Conservation (phyloP, 176 grass and related monocot species). For the Themeda triandra region DNA sequence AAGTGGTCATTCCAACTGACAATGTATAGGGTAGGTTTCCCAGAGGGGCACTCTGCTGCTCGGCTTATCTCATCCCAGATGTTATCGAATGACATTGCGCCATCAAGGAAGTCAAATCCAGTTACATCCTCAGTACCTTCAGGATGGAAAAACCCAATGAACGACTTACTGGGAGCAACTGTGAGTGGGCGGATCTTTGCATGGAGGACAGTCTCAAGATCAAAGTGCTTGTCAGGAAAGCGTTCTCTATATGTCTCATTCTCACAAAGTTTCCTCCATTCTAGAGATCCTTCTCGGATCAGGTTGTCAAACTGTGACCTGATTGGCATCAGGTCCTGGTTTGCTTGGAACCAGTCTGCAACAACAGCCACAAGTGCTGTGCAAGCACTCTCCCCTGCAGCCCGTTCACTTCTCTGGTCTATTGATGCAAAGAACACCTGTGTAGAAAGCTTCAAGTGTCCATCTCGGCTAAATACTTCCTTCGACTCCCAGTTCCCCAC, state of each 20-base stretch:
- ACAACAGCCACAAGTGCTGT: conserved; percentile 86
- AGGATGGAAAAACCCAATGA: conserved; percentile 93
- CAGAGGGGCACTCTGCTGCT: conserved; percentile 36
- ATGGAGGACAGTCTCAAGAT: conserved; percentile 90
- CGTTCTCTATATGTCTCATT: conserved; percentile 62
- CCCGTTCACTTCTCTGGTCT: conserved; percentile 87
- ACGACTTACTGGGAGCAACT: conserved; percentile 63
- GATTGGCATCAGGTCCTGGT: conserved; percentile 75
- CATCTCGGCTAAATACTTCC: conserved; percentile 77
- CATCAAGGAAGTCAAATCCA: conserved; percentile 79
- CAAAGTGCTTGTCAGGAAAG: conserved; percentile 93
- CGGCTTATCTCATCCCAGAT: conserved; percentile 93
- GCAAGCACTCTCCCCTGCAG: conserved; percentile 91
- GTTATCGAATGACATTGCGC: conserved; percentile 86
- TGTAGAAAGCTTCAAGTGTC: conserved; percentile 67
- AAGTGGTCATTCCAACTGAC: conserved; percentile 99
- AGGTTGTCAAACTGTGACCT: conserved; percentile 84
- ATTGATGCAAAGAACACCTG: conserved; percentile 93
- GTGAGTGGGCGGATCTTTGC: conserved; percentile 73
- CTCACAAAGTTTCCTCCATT: conserved; percentile 93
- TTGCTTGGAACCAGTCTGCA: conserved; percentile 85
- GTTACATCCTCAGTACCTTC: conserved; percentile 53
- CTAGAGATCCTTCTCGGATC: conserved; percentile 87
- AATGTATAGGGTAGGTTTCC: conserved; percentile 64
- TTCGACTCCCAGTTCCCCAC: conserved; percentile 81